Evolutionary conservation across 129 eudicot species (phyloP), one percentile per base, ranked within the genome.

Genomic region (Kitagawia praeruptora): DNA sequence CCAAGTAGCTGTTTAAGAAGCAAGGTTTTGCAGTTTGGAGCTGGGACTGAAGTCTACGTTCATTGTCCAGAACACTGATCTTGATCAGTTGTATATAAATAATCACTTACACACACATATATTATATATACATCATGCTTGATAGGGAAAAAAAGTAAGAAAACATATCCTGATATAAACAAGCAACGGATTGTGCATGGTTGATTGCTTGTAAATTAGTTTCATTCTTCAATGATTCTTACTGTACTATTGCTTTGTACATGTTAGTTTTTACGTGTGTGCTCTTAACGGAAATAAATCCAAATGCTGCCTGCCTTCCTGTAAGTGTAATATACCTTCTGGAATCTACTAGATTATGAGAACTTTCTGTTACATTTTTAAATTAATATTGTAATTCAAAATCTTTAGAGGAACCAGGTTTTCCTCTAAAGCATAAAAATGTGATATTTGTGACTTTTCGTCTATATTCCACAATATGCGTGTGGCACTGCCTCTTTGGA

Each of bases 1-100:
- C 19, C 98, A 93, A 80, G 94, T 85, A 66, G 95, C 81, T 69
- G 96, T 77, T 27, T 87, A 78, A 88, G 41, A 76, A 42, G 51
- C 45, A 71, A 53, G 25, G 37, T 81, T 21, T 11, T 40, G 66
- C 63, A 11, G 77, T 74, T n/a, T 66, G 39, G 40, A 27, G 5
- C 8, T 12, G 70, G 79, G 69, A 34, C 41, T 37, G 79, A 64
- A 34, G 28, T 54, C 27, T 15, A 37, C 4, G n/a, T 6, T 34
- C 19, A 10, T 25, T 12, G 34, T 40, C 44, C 34, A 8, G 9
- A 70, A 39, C 71, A 70, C 41, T 73, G 72, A 44, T 79, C 75
- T 81, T 69, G 18, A 70, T 37, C 75, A 38, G 72, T 66, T 66
- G 72, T 66, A 28, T 66, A 66, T n/a, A 58, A 58, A 58, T n/a